Conservation (phyloP, 179 eudicot genomes). For the Beta corolliflora region DNA sequence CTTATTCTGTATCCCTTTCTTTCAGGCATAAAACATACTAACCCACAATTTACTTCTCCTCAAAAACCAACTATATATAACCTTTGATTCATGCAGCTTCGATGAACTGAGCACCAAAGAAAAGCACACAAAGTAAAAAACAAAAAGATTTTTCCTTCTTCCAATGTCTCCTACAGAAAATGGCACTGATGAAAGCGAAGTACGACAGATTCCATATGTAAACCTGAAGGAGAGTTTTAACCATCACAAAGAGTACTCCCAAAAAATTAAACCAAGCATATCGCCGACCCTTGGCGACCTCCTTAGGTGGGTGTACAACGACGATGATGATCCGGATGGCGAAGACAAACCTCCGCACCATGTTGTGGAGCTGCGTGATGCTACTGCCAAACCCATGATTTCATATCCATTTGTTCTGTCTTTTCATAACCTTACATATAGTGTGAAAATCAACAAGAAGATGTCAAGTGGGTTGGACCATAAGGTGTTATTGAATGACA, state of each 20-base stretch:
- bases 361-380: conserved; percentile 30
- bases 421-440: conserved; percentile 63
- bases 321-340: conserved; percentile 17
- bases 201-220: conserved; percentile 36
- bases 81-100: not conserved
- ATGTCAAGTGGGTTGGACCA: conserved; percentile 5
- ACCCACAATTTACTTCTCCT: not conserved
- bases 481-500: conserved; percentile 54
- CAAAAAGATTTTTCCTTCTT: not conserved
- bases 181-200: conserved; percentile 21
- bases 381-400: not conserved
- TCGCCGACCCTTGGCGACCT: conserved; percentile 62
- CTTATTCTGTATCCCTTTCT: conserved; percentile 19
- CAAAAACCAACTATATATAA: conserved; percentile 6
- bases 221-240: conserved; percentile 38
- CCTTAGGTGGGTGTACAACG: conserved; percentile 40
- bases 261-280: conserved; percentile 35
- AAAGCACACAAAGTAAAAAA: not conserved
- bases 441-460: conserved; percentile 48
- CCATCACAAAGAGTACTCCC: conserved; percentile 49
- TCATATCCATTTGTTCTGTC: conserved; percentile 60
- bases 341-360: conserved; percentile 28
- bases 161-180: conserved; percentile 31
- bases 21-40: conserved; percentile 15
- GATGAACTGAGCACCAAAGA: conserved; percentile 11